Conservation (phyloP, 441 rosid genomes). For the Metrosideros polymorpha region DNA sequence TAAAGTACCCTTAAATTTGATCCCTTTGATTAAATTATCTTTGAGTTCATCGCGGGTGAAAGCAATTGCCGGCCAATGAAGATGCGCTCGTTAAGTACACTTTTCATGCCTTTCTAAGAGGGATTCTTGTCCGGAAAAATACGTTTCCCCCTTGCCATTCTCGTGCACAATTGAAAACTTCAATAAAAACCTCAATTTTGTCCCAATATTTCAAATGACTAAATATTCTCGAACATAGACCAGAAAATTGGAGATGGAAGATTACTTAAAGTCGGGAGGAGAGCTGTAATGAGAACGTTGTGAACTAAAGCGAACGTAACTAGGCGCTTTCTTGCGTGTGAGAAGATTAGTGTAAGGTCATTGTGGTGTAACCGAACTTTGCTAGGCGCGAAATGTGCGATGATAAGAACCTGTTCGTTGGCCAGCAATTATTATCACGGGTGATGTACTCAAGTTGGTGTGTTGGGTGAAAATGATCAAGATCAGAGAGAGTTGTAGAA, state of each 20-base stretch:
- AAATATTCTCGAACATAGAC: background rate
- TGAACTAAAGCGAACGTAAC: background rate
- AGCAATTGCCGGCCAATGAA: no score
- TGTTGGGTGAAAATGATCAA: background rate
- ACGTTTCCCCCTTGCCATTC: no score
- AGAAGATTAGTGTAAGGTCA: background rate
- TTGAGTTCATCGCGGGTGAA: no score
- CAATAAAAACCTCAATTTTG: background rate
- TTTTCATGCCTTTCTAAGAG: no score
- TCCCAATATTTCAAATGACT: background rate
- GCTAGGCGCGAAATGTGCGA: background rate
- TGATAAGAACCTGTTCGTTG: background rate
- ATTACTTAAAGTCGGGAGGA: background rate
- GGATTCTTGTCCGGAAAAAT: no score
- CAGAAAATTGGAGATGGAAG: background rate
- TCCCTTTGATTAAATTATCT: no score
- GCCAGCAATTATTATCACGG: background rate
- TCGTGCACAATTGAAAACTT: no score
- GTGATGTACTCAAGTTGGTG: background rate
- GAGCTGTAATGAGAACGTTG: background rate
- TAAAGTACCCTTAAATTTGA: background rate
- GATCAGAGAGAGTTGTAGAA: background rate
- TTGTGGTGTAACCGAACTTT: background rate
- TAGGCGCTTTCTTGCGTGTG: background rate
- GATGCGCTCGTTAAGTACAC: no score